A percentile compares a stretch with the other conserved stretches of the same genome.
These are phyloP conservation scores for Nakazawaea ambrosiae DNA, from an alignment of 805 yeast species.

Conservation along the genomic window DNA sequence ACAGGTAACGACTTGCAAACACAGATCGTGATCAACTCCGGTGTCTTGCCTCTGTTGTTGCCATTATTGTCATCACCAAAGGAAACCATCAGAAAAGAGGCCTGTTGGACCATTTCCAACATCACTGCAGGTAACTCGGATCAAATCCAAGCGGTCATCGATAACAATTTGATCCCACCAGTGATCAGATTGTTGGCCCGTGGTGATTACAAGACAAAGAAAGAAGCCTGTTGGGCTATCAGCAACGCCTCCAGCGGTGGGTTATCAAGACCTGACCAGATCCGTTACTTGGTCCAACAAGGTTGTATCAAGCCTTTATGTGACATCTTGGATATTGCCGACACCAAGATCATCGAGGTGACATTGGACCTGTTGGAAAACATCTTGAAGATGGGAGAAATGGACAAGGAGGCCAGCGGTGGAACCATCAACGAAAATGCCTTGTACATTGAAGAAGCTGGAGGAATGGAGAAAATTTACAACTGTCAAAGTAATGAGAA, in stretches of 20 bases:
- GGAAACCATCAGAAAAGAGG: conserved; percentile 93
- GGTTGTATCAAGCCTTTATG: conserved; percentile 97
- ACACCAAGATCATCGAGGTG: conserved; percentile 87
- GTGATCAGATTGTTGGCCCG: conserved; percentile 65
- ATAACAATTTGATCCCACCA: conserved; percentile 89
- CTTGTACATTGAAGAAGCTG: conserved; percentile 91
- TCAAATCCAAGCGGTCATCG: conserved; percentile 96
- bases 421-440: conserved; percentile 78
- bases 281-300: conserved; percentile 85
- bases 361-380: conserved; percentile 93
- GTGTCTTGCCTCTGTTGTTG: conserved; percentile 80
- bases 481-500: conserved; percentile 89
- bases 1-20: conserved; percentile 97
- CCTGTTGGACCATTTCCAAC: conserved; percentile 98
- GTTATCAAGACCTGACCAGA: conserved; percentile 83
- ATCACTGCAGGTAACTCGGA: conserved; percentile 95
- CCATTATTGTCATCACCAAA: conserved; percentile 76
- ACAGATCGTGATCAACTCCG: conserved; percentile 88
- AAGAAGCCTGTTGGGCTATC: conserved; percentile 99
- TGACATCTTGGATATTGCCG: conserved; percentile 83
- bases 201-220: conserved; percentile 93
- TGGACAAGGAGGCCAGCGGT: conserved; percentile 75
- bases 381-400: conserved; percentile 89
- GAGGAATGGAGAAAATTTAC: conserved; percentile 94
- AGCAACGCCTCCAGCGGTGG: conserved; percentile 98